phyloP scores from a whole-genome alignment of 371 early-diverging fungal species.

The Sporodiniella umbellata region DNA sequence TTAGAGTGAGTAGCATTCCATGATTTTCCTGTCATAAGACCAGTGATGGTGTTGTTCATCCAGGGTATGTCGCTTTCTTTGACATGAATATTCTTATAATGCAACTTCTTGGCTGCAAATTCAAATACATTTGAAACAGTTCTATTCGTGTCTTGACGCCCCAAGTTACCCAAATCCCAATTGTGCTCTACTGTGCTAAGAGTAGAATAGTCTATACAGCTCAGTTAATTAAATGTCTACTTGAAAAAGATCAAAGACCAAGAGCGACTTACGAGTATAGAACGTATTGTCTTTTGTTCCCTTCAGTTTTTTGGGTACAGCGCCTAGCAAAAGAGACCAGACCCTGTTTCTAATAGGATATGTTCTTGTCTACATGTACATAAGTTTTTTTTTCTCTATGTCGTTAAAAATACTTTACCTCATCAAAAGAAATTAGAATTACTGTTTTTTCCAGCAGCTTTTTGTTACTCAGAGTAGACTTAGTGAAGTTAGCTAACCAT shows the following conservation, averaged over 20 bases:
- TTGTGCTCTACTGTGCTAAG: conserved; percentile 54
- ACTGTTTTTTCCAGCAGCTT: conserved; percentile 17
- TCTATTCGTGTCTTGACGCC: conserved; percentile 41
- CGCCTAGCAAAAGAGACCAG: conserved; percentile 30
- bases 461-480: conserved; percentile 19
- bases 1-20: conserved; percentile 4
- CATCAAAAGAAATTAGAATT: conserved; percentile 30
- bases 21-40: conserved; percentile 4
- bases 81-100: conserved; percentile 31
- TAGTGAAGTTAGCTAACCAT: conserved; percentile 24
- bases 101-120: conserved; percentile 22
- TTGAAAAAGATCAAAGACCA: no score
- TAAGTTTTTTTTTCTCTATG: neutral
- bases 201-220: conserved; percentile 42
- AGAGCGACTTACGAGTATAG: conserved; percentile 38
- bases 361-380: conserved; percentile 7
- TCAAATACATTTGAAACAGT: conserved; percentile 36
- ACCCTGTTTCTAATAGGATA: conserved; percentile 24
- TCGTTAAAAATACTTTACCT: no score
- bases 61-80: conserved; percentile 21
- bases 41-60: conserved; percentile 6
- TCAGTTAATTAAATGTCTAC: no score
- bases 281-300: conserved; percentile 47
- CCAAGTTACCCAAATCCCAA: conserved; percentile 60
- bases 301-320: conserved; percentile 21